Base-by-base conservation (phyloP, 2,329 filamentous ascomycete genomes). In the Stagonosporopsis chrysanthemi region DNA sequence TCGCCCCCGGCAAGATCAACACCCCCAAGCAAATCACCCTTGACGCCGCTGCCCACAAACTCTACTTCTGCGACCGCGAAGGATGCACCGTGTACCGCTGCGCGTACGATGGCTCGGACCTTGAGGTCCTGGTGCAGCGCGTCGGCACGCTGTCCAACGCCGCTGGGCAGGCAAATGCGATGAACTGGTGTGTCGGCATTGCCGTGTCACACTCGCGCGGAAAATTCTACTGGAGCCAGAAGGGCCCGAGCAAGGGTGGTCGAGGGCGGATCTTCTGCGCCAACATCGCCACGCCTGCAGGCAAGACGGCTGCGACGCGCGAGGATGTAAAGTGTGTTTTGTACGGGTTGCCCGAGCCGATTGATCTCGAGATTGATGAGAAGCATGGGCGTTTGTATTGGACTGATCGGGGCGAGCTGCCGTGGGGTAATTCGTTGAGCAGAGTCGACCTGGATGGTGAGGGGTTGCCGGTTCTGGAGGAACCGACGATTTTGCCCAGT, bases 221-320 rank as follows among this genome's bases (percentile, higher is more conserved):
- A 14, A 78, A 80, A 39, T 75, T 88, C 42, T 87, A 83, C 76
- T 88, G 85, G 85, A 84, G 82, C 0, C 85, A 87, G 48, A 87
- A 88, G 63, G 85, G 86, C 0, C 72, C 77, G 0, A 78, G 80
- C 3, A 87, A 87, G 67, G 78, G 76, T 0, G 73, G 70, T 1
- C 66, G 78, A 38, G 86, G 86, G 0, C 77, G 81, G 3, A 85
- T 88, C 40, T 84, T 84, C 66, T 72, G 77, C 4, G 83, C 85
- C 0, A 72, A 81, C 1, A 63, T 73, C 0, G 81, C 84, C 36
- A 73, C 83, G 26, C 75, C 78, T 47, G 36, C 41, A 9, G 46
- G 42, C 15, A 47, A 54, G 4, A 58, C 55, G 3, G 57, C 60
- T 2, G 43, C 47, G 1, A 52, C 57, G 5, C 55, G 63, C n/a